phyloP scores from a whole-genome alignment of 139 green algal species.

The Chlamydomonas applanata region DNA sequence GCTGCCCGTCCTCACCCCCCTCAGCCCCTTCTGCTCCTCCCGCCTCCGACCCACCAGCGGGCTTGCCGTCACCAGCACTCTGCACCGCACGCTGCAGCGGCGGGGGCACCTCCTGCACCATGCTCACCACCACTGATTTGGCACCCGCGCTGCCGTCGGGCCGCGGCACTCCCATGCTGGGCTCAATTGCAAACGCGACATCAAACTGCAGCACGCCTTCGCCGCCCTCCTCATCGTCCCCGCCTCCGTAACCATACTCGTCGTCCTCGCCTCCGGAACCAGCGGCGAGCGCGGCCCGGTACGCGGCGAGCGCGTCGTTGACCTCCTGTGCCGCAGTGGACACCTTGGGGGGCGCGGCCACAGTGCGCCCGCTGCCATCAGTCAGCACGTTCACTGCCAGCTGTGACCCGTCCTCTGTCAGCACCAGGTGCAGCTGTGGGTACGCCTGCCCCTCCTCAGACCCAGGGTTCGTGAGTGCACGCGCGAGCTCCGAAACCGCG shows the following conservation, averaged over 20 bases:
- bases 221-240: too few species aligned
- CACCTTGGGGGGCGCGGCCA: not conserved
- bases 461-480: not conserved
- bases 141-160: not conserved
- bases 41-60: too few species aligned
- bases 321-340: not conserved
- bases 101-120: not conserved
- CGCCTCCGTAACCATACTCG: too few species aligned
- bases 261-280: too few species aligned
- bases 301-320: not conserved
- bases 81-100: not conserved
- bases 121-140: not conserved
- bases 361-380: not conserved
- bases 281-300: not conserved
- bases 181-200: not conserved
- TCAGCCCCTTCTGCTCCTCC: not conserved
- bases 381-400: not conserved
- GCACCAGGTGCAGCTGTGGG: conserved; percentile 1
- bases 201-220: not conserved
- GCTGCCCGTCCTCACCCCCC: not conserved
- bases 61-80: too few species aligned
- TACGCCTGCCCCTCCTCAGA: not conserved
- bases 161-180: not conserved
- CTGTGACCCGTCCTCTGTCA: not conserved
- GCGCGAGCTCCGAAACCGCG: not conserved